A percentile compares a stretch with the other conserved stretches of the same genome.
Conservation (phyloP, 2,329 filamentous ascomycete genomes). For the Fusarium sp. region DNA sequence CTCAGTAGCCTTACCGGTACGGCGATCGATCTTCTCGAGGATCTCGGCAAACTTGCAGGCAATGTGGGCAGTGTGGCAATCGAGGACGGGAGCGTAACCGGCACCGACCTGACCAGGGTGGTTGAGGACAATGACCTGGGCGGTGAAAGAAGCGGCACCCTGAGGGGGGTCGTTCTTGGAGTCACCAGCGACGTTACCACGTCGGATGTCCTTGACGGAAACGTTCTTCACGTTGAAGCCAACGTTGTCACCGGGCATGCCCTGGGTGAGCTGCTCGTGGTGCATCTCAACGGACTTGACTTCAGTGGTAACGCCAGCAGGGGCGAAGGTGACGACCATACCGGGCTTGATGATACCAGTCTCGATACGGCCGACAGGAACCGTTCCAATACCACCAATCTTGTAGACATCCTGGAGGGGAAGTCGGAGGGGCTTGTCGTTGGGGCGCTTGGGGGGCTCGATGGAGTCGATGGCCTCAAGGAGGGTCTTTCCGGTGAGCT, state of each 20-base stretch:
- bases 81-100: constrained; percentile 98
- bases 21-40: constrained; percentile 99
- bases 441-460: constrained; percentile 90
- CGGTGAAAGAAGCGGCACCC: constrained; percentile 94
- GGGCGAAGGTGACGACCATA: constrained; percentile 98
- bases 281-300: constrained; percentile 99
- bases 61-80: constrained; percentile 99
- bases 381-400: constrained; percentile 99
- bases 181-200: constrained; percentile 99
- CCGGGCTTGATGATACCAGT: constrained; percentile 93
- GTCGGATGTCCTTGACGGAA: constrained; percentile 99
- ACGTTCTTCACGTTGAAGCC: constrained; percentile 99
- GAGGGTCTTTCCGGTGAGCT: constrained; percentile 94
- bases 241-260: constrained; percentile 99
- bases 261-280: constrained; percentile 98
- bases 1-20: constrained; percentile 98
- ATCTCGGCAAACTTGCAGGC: constrained; percentile 99
- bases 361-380: constrained; percentile 99
- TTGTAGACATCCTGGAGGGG: constrained; percentile 99
- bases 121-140: constrained; percentile 99
- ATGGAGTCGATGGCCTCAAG: constrained; percentile 99
- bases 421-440: constrained; percentile 99
- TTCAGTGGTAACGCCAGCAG: constrained; percentile 99
- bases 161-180: constrained; percentile 98
- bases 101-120: constrained; percentile 99